phyloP scores from a whole-genome alignment of 2,329 filamentous ascomycete species.

The Fusarium pseudocircinatum region DNA sequence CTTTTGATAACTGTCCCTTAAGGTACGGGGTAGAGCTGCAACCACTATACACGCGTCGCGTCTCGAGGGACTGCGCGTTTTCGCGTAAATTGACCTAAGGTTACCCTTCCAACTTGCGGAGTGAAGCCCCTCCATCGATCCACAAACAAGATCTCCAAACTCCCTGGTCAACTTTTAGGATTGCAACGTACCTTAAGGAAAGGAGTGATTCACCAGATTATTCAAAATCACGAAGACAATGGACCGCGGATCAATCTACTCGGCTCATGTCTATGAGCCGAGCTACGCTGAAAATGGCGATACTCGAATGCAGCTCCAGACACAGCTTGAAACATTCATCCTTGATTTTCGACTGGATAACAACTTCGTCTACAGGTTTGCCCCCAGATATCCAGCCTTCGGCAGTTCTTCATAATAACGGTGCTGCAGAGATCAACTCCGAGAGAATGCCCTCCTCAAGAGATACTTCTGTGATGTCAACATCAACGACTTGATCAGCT shows the following conservation, averaged over 20 bases:
- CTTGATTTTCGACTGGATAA: constrained; percentile 95
- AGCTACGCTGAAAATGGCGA: constrained; percentile 73
- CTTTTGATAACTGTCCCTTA: background rate
- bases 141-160: constrained; percentile 36
- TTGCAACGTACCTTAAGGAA: constrained; percentile 9
- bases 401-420: constrained; percentile 11
- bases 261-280: constrained; percentile 80
- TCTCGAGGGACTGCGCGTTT: constrained; percentile 32
- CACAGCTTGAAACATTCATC: constrained; percentile 87
- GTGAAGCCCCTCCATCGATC: constrained; percentile 39
- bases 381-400: background rate
- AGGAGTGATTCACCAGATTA: constrained; percentile 4
- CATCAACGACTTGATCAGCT: constrained; percentile 93
- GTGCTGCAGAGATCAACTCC: constrained; percentile 81
- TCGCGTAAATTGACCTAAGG: constrained; percentile 32
- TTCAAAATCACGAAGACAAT: constrained; percentile 56
- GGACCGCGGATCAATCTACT: constrained; percentile 90
- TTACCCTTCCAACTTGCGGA: constrained; percentile 40
- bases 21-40: constrained; percentile 30
- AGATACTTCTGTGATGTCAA: constrained; percentile 97
- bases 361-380: constrained; percentile 90
- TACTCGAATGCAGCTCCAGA: constrained; percentile 76
- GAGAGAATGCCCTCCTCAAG: constrained; percentile 93
- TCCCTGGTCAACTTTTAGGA: constrained; percentile 22
- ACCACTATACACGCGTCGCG: constrained; percentile 45